Evolutionary conservation across 2,329 filamentous ascomycete species (phyloP).

Genomic region (Ceratocystis destructans): DNA sequence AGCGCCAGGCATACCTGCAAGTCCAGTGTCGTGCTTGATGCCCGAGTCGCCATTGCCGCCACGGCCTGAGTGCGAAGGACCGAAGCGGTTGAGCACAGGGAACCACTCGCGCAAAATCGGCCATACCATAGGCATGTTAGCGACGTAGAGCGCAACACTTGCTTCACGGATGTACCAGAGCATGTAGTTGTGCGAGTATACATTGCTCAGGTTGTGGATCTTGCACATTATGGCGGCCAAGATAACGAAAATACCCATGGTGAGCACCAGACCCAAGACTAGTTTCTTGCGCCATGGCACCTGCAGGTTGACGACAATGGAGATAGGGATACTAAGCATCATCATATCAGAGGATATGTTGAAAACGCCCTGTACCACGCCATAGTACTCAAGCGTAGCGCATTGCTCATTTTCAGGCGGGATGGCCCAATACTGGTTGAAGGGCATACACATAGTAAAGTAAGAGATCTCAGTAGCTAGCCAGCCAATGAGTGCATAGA

Average conservation of each 20-base stretch:
- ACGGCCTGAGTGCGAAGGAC: constrained; percentile 13
- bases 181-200: constrained; percentile 30
- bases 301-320: constrained; percentile 37
- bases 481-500: constrained; percentile 36
- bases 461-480: constrained; percentile 39
- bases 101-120: constrained; percentile 29
- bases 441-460: constrained; percentile 40
- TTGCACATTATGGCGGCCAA: constrained; percentile 36
- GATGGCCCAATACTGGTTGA: constrained; percentile 43
- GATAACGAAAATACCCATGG: constrained; percentile 36
- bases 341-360: constrained; percentile 47
- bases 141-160: constrained; percentile 32
- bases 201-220: constrained; percentile 30
- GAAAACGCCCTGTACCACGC: constrained; percentile 44
- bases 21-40: not conserved
- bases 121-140: constrained; percentile 34
- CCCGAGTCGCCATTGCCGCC: constrained; percentile 11
- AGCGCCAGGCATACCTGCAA: constrained; percentile 3
- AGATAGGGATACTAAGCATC: constrained; percentile 45
- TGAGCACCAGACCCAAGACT: constrained; percentile 35
- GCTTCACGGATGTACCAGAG: constrained; percentile 36
- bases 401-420: constrained; percentile 41
- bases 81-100: constrained; percentile 17
- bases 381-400: constrained; percentile 41
- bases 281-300: constrained; percentile 39